A percentile compares a stretch with the other conserved stretches of the same genome.
Conservation (phyloP, 2,329 filamentous ascomycete species). For the Chalara sp. region DNA sequence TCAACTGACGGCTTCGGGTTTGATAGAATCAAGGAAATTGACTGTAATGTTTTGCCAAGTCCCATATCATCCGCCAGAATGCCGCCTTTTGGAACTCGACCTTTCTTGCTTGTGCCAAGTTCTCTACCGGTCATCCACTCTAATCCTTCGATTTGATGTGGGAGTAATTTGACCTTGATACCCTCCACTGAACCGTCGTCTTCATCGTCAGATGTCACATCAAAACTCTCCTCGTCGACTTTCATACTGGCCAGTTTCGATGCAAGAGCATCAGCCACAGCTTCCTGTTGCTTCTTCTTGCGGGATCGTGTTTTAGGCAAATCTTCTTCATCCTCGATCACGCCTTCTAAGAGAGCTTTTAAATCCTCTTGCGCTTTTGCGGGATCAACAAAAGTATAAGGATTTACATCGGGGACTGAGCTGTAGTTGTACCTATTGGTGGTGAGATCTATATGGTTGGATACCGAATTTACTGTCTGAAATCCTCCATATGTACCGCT, state of each 20-base stretch:
- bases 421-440: constrained; percentile 16
- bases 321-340: constrained; percentile 62
- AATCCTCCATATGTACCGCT: constrained; percentile 19
- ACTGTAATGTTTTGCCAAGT: constrained; percentile 91
- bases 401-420: constrained; percentile 10
- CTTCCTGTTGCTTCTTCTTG: constrained; percentile 30
- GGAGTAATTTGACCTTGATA: constrained; percentile 79
- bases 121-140: constrained; percentile 95
- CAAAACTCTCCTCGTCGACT: constrained; percentile 32
- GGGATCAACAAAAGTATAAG: constrained; percentile 43
- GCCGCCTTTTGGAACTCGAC: constrained; percentile 78
- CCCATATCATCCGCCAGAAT: constrained; percentile 98
- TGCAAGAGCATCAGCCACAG: constrained; percentile 23
- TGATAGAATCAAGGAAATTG: constrained; percentile 78
- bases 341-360: constrained; percentile 75
- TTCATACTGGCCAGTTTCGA: constrained; percentile 31
- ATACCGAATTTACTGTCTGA: constrained; percentile 17
- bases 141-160: constrained; percentile 90
- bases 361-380: constrained; percentile 68
- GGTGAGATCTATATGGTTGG: constrained; percentile 27
- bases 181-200: constrained; percentile 67
- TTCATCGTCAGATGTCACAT: constrained; percentile 32
- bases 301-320: constrained; percentile 29
- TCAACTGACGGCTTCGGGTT: constrained; percentile 65
- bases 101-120: constrained; percentile 75